A percentile compares a stretch with the other conserved stretches of the same genome.
Evolutionary conservation across 192 early-diverging fungal genomes (phyloP).

Genomic region (Umbelopsis sp.): DNA sequence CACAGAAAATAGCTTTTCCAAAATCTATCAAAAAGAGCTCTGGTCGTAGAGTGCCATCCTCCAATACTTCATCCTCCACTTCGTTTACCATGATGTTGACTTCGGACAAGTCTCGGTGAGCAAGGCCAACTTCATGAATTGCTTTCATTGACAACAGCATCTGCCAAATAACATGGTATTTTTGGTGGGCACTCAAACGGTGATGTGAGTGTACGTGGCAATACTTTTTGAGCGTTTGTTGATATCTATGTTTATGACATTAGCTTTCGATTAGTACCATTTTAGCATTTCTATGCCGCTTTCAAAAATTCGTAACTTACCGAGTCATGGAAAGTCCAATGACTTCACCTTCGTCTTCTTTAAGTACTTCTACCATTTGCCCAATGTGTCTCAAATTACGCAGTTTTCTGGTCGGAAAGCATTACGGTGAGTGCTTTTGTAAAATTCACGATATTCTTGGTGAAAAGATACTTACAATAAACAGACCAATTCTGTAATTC

Average conservation of each 20-base stretch:
- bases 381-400: constrained; percentile 50
- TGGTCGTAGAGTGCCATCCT: constrained; percentile 49
- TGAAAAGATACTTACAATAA: constrained; percentile 46
- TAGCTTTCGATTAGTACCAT: no score
- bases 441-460: not conserved
- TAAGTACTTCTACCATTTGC: constrained; percentile 57
- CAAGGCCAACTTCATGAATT: constrained; percentile 56
- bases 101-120: constrained; percentile 62
- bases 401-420: constrained; percentile 38
- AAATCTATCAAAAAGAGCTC: constrained; percentile 62
- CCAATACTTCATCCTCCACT: constrained; percentile 38
- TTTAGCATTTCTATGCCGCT: not conserved
- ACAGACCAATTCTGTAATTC: constrained; percentile 61
- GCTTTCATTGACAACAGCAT: constrained; percentile 56
- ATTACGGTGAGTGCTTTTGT: not conserved
- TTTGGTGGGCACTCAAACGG: constrained; percentile 56
- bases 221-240: constrained; percentile 58
- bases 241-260: constrained; percentile 41
- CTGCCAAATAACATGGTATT: constrained; percentile 51
- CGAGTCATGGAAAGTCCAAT: constrained; percentile 64
- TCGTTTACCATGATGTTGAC: constrained; percentile 66
- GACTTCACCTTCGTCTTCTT: constrained; percentile 51
- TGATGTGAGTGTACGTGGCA: constrained; percentile 55
- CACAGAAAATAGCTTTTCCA: constrained; percentile 62
- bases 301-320: constrained; percentile 31